Evolutionary conservation across 108 stramenopile genomes (phyloP), one percentile per base, ranked within the genome.

Genomic region (Seminavis robusta): DNA sequence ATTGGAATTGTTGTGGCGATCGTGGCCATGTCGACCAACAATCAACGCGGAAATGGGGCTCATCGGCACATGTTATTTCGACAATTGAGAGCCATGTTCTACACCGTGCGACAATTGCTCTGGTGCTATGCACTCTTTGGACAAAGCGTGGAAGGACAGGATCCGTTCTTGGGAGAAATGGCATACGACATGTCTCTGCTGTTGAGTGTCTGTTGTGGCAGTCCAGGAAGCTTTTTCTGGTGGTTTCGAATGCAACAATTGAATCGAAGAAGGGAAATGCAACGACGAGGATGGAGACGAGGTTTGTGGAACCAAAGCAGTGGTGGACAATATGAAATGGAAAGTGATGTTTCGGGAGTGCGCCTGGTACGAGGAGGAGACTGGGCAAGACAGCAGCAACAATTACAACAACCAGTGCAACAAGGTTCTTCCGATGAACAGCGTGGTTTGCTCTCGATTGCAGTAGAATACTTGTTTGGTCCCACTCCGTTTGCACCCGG

Each of bases 91-190:
- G 56, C 43, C 30, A 30, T 89, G 27, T 73, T 80, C 43, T 55
- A 71, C 43, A 69, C 81, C 45, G 34, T 89, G 44, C 77, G 91
- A 21, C 83, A 93, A 52, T 56, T 93, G 43, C 67, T 93, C 1
- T 89, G 85, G 83, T 75, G 74, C 20, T 93, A 87, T 71, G 85
- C 86, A 41, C 73, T 93, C 37, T 89, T 86, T 50, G 89, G 82
- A 21, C 13, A 15, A 6, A 36, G 24, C 17, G 47, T 28, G 7
- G 77, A 71, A 37, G 74, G 65, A 1, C 74, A 73, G 55, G 88
- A 86, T 66, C 84, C 82, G 5, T 86, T 86, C 56, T 63, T 86
- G 51, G 65, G 86, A 16, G 91, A 93, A 58, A 67, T 81, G 8
- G 91, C 91, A 5, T 81, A 86, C 27, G 83, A 88, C 50, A 41